Conservation (phyloP, 768 basidiomycete species). For the Hydnomerulius pinastri region DNA sequence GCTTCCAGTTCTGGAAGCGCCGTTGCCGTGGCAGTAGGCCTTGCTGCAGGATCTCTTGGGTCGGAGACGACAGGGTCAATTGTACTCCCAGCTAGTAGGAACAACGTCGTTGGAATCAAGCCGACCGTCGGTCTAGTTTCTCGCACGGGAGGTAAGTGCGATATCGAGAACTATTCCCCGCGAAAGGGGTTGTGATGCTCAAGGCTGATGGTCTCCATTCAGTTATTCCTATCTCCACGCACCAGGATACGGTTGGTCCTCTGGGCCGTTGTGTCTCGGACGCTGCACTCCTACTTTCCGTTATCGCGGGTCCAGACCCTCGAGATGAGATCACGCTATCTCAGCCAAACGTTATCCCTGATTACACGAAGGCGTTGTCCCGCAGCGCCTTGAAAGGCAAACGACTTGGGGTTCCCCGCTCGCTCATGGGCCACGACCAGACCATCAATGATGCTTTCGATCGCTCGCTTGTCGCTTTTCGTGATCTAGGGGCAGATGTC, state of each 20-base stretch:
- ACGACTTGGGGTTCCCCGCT: constrained; percentile 47
- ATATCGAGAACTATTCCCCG: no score
- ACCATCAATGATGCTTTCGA: constrained; percentile 39
- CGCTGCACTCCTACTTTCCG: constrained; percentile 38
- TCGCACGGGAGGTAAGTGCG: constrained; percentile 38
- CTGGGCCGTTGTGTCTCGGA: constrained; percentile 39
- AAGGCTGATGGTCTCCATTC: no score
- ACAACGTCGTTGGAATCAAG: constrained; percentile 47
- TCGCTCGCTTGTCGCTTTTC: constrained; percentile 38
- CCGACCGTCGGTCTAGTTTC: constrained; percentile 45
- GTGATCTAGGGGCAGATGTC: constrained; percentile 44
- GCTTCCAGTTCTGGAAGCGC: constrained; percentile 48
- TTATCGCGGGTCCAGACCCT: constrained; percentile 46
- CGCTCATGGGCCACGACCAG: constrained; percentile 24
- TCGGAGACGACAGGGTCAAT: constrained; percentile 53
- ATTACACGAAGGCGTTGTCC: constrained; percentile 55
- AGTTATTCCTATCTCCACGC: constrained; percentile 47
- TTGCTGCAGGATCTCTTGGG: constrained; percentile 46
- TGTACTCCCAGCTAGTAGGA: constrained; percentile 41
- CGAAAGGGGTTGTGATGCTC: no score
- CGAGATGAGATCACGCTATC: constrained; percentile 41
- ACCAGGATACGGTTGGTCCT: constrained; percentile 44
- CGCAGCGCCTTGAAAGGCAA: constrained; percentile 45
- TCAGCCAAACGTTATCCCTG: constrained; percentile 51
- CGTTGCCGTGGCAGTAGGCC: constrained; percentile 44